A percentile compares a stretch with the other conserved stretches of the same genome.
Evolutionary conservation across 2,329 filamentous ascomycete genomes (phyloP).

Genomic region (Neonectria faginata): DNA sequence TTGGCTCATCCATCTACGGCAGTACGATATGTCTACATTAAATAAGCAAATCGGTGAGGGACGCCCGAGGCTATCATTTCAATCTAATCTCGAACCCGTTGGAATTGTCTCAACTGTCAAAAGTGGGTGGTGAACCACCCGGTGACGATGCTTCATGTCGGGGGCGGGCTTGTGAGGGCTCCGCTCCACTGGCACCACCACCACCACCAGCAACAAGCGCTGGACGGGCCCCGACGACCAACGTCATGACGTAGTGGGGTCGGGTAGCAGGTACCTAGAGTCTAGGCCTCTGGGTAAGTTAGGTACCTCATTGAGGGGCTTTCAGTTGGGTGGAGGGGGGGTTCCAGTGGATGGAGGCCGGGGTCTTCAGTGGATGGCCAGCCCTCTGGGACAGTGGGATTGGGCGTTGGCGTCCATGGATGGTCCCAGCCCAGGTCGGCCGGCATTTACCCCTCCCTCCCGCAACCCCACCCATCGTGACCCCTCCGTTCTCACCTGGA

Average conservation of each 20-base stretch:
- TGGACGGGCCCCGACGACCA: neutral
- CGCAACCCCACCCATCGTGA: conserved; percentile 20
- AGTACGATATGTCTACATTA: neutral
- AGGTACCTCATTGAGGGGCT: neutral
- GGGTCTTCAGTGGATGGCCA: conserved; percentile 9
- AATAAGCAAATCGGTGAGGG: neutral
- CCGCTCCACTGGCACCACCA: no score
- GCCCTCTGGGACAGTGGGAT: conserved; percentile 22
- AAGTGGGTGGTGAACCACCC: no score
- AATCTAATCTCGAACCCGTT: neutral
- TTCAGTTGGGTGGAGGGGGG: neutral
- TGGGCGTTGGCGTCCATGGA: conserved; percentile 3
- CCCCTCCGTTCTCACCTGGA: conserved; percentile 22
- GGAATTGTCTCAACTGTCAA: neutral
- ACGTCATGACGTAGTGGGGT: conserved; percentile 11
- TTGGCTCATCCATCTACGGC: neutral
- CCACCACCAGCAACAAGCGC: no score
- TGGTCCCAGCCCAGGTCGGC: no score
- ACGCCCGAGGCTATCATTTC: neutral
- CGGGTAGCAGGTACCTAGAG: neutral
- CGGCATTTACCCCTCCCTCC: neutral
- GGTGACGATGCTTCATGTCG: neutral
- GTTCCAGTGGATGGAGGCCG: neutral
- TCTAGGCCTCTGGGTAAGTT: neutral
- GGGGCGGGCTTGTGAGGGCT: neutral